Conservation (phyloP, 257 asterid genomes). For the Solanum peruvianum region DNA sequence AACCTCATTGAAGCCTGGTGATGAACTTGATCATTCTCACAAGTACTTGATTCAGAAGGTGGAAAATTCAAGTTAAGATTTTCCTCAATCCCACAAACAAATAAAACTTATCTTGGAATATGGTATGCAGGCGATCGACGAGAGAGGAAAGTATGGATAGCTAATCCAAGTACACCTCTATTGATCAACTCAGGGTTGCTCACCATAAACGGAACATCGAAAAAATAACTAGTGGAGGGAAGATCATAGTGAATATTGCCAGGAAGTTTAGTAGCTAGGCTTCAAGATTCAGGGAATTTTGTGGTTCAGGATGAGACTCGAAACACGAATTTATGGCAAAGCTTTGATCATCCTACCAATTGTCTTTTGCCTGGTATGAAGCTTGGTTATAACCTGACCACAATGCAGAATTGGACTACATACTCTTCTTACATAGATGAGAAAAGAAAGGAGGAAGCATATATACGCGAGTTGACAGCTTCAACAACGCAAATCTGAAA, state of each 20-base stretch:
- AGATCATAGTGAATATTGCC: neutral
- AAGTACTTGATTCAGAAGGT: neutral
- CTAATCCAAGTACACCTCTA: neutral
- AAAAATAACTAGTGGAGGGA: neutral
- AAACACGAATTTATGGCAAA: neutral
- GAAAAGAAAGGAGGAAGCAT: conserved; percentile 11
- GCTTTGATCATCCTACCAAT: conserved; percentile 48
- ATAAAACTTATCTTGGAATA: neutral
- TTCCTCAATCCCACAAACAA: neutral
- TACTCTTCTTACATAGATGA: conserved; percentile 4
- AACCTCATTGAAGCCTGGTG: neutral
- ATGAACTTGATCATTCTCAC: neutral
- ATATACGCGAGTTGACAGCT: conserved; percentile 7
- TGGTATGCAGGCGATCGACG: neutral
- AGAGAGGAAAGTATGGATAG: neutral
- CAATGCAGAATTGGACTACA: conserved; percentile 20
- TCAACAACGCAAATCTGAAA: neutral
- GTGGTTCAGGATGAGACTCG: neutral
- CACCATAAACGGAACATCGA: neutral
- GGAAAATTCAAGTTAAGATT: neutral
- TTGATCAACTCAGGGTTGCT: neutral
- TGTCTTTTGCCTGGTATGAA: conserved; percentile 50
- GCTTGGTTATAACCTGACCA: conserved; percentile 26
- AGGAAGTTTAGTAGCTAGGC: neutral
- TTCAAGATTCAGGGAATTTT: neutral